Evolutionary conservation across 352 stramenopile species (phyloP).

Genomic region (Pythium oligandrum): DNA sequence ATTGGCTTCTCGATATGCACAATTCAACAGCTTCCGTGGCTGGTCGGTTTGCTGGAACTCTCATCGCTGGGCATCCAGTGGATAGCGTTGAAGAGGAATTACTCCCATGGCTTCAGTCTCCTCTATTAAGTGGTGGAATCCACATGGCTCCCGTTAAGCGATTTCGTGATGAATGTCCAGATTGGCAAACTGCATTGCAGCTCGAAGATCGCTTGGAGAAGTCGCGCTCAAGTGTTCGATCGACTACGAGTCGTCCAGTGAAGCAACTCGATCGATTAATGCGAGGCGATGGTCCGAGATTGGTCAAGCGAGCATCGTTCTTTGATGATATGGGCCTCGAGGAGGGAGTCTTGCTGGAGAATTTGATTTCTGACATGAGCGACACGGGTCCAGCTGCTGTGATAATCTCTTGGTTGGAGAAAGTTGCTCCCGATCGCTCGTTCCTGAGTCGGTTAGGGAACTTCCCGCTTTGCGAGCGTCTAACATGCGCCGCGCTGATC

Average conservation of each 20-base stretch:
- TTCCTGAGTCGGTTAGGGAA: constrained; percentile 73
- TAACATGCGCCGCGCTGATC: constrained; percentile 69
- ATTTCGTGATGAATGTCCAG: constrained; percentile 16
- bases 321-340: constrained; percentile 23
- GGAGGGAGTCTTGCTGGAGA: constrained; percentile 47
- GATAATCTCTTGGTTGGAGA: constrained; percentile 75
- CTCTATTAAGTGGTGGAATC: constrained; percentile 70
- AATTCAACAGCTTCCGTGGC: constrained; percentile 69
- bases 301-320: constrained; percentile 21
- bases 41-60: constrained; percentile 54
- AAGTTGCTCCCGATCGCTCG: constrained; percentile 62
- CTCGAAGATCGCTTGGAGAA: constrained; percentile 15
- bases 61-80: constrained; percentile 74
- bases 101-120: constrained; percentile 78
- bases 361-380: constrained; percentile 56
- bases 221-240: constrained; percentile 3
- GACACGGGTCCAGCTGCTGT: constrained; percentile 47
- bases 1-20: constrained; percentile 82
- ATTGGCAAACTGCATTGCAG: constrained; percentile 16
- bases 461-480: constrained; percentile 66
- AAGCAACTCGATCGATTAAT: constrained; percentile 10
- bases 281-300: constrained; percentile 5
- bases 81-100: constrained; percentile 80
- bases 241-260: background rate
- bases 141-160: constrained; percentile 8